Base-by-base conservation (phyloP, 2,329 filamentous ascomycete genomes). In the Aspergillus spinulosporus region DNA sequence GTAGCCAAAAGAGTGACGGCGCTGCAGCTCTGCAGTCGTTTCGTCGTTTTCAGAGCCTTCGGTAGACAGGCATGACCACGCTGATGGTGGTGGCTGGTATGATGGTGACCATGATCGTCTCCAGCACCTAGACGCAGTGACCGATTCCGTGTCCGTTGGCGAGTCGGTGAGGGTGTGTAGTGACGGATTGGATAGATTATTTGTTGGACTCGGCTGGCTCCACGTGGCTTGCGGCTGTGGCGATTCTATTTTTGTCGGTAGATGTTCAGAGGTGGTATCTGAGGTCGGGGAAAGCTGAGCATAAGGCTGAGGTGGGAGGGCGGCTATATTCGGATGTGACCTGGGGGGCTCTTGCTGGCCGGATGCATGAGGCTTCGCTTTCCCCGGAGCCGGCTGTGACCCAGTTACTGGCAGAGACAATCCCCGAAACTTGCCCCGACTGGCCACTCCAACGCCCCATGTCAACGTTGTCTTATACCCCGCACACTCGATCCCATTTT, bases 401-500 rank as follows among this genome's bases (percentile, higher is more conserved):
- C 79, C 80, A 39, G 80, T 79, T 50, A 88, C 76, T 7, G 85
- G 85, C 56, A 96, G 79, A 55, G 92, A 92, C 64, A 97, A 81
- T 39, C 93, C 93, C 60, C 93, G 86, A 61, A 97, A 85, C 80
- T 97, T 97, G 70, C 93, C 93, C 68, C 93, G 87, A 76, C 92
- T 97, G 55, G 93, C 93, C 57, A 97, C 93, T 50, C 93, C 93
- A 47, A 97, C 90, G 42, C 92, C 92, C 93, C 93, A 97, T 47
- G 93, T 97, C 75, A 97, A 82, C 66, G 93, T 92, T 12, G 93
- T 97, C 78, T 95, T 95, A 81, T 97, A 97, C 58, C 93, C 93
- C 29, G 90, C 92, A 78, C 93, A 97, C 70, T 96, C 92, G 72
- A 91, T 92, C 62, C 92, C 92, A 62, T 91, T 83, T 66, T 96